These are phyloP conservation scores for Ascochyta rabiei DNA, from an alignment of 2,329 filamentous ascomycete species.

Conservation along the genomic window DNA sequence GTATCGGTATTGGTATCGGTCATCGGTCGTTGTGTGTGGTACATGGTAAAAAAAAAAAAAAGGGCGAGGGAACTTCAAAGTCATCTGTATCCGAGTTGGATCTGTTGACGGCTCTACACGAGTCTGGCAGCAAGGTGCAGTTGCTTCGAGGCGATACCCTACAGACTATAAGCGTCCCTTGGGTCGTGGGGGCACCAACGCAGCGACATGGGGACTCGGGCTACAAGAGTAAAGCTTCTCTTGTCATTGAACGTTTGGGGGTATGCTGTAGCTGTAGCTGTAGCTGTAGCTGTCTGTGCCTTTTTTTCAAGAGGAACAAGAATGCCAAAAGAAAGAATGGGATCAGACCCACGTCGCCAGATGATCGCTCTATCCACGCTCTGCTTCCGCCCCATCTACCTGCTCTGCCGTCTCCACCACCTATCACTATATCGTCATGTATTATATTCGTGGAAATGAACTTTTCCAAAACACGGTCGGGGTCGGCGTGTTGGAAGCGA, in stretches of 20 bases:
- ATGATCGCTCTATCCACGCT: background rate
- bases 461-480: background rate
- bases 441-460: constrained; percentile 4
- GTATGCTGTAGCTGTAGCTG: constrained; percentile 11
- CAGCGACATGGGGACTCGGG: too few relatives aligned
- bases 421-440: constrained; percentile 5
- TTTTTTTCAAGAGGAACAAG: constrained; percentile 2
- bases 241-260: constrained; percentile 14
- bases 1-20: too few relatives aligned
- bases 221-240: constrained; percentile 4
- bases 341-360: background rate
- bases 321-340: constrained; percentile 10
- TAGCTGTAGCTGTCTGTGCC: background rate
- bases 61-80: too few relatives aligned
- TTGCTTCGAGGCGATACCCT: too few relatives aligned
- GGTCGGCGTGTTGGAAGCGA: background rate
- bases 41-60: too few relatives aligned
- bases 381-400: background rate
- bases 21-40: too few relatives aligned
- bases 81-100: too few relatives aligned
- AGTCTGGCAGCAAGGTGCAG: too few relatives aligned
- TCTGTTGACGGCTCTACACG: too few relatives aligned
- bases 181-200: too few relatives aligned
- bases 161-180: too few relatives aligned
- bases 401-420: background rate